Conservation (phyloP, 2,329 filamentous ascomycete species). For the Verticillium zaregamsianum region DNA sequence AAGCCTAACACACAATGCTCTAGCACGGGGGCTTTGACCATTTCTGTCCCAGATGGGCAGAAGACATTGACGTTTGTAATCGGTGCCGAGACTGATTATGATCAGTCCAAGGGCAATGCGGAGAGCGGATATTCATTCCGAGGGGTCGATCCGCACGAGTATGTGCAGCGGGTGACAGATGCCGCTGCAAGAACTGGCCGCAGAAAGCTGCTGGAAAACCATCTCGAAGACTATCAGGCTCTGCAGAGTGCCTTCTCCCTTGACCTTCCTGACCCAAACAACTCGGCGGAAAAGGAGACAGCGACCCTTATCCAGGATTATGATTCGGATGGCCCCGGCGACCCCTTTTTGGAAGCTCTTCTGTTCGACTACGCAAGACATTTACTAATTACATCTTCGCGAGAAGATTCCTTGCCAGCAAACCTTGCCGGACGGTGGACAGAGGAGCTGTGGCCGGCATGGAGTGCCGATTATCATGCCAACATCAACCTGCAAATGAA, state of each 20-base stretch:
- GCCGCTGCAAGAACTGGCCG: slow-evolving; percentile 28
- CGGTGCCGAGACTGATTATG: slow-evolving; percentile 43
- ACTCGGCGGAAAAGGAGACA: slow-evolving; percentile 35
- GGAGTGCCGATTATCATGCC: slow-evolving; percentile 53
- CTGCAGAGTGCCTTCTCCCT: slow-evolving; percentile 36
- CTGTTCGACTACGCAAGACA: slow-evolving; percentile 51
- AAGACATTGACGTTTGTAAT: slow-evolving; percentile 34
- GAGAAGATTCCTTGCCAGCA: slow-evolving; percentile 45
- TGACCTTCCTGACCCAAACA: slow-evolving; percentile 37
- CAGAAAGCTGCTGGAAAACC: slow-evolving; percentile 23
- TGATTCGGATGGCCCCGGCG: slow-evolving; percentile 25
- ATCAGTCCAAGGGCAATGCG: slow-evolving; percentile 42
- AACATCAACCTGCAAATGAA: slow-evolving; percentile 62
- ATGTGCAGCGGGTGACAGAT: slow-evolving; percentile 28
- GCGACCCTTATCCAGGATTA: slow-evolving; percentile 31
- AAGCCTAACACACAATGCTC: slow-evolving; percentile 14
- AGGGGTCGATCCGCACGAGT: slow-evolving; percentile 36
- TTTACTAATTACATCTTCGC: slow-evolving; percentile 50
- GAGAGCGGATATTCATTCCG: slow-evolving; percentile 40
- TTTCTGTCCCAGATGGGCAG: slow-evolving; percentile 18
- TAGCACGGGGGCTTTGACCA: slow-evolving; percentile 18
- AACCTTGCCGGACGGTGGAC: slow-evolving; percentile 56
- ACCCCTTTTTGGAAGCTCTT: slow-evolving; percentile 48
- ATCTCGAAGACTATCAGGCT: slow-evolving; percentile 35
- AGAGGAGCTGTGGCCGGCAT: slow-evolving; percentile 29